These are phyloP conservation scores for Prunella vulgaris DNA, from an alignment of 257 asterid genomes.

Conservation along the genomic window DNA sequence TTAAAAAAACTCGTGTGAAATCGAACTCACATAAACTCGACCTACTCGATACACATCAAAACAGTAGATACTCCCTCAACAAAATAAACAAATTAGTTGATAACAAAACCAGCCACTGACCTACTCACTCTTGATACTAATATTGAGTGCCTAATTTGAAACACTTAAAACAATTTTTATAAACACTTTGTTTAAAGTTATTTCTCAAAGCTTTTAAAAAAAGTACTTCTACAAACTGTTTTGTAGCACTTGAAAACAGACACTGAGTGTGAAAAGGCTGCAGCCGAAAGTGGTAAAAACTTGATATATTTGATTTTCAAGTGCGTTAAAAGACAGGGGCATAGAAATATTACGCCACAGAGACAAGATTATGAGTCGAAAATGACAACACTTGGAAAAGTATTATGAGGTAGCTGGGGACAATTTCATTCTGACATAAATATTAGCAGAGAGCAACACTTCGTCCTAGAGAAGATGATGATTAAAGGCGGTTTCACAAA, in stretches of 20 bases:
- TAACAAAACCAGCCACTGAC: not conserved
- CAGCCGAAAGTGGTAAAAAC: not conserved
- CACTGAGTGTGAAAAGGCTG: not conserved
- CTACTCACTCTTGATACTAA: too few species aligned
- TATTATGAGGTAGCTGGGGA: conserved; percentile 2
- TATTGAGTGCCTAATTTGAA: too few species aligned
- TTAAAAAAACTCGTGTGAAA: too few species aligned
- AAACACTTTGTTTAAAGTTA: too few species aligned
- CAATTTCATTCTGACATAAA: not conserved
- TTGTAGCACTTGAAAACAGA: not conserved
- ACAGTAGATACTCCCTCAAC: not conserved
- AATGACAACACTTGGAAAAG: not conserved
- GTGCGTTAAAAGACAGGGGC: too few species aligned
- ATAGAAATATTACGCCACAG: too few species aligned
- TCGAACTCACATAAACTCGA: too few species aligned
- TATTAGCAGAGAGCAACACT: not conserved
- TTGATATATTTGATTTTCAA: not conserved
- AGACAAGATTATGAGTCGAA: not conserved
- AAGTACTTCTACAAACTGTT: too few species aligned
- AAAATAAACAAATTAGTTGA: not conserved
- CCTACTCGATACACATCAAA: not conserved
- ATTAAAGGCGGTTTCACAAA: not conserved
- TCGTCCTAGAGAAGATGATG: not conserved
- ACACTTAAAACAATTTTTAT: too few species aligned
- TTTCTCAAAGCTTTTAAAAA: too few species aligned